phyloP scores from a whole-genome alignment of 2,329 filamentous ascomycete genomes.

The Ophiostoma sp. region DNA sequence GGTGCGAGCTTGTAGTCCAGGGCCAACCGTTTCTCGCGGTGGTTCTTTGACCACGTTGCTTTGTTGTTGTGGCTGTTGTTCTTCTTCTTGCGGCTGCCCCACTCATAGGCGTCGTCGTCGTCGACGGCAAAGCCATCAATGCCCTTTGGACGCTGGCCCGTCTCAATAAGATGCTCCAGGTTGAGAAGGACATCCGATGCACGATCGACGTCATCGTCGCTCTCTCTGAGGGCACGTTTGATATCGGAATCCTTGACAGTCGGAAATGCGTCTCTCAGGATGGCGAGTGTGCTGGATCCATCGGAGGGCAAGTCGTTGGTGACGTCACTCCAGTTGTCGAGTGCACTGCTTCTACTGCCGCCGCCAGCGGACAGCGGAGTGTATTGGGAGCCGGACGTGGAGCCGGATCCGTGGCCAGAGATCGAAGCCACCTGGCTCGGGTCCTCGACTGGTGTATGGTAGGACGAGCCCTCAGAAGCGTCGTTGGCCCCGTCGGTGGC shows the following conservation, averaged over 20 bases:
- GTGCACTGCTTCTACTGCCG: not conserved
- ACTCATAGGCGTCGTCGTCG: conserved; percentile 29
- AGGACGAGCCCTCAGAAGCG: not conserved
- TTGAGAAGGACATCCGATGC: conserved; percentile 82
- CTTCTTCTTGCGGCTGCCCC: not conserved
- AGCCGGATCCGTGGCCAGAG: conserved; percentile 11
- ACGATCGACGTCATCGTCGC: conserved; percentile 63
- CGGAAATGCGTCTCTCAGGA: conserved; percentile 71
- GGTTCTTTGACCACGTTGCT: conserved; percentile 36
- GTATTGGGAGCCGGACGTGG: not conserved
- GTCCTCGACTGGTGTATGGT: conserved; percentile 3
- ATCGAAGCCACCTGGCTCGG: conserved; percentile 18
- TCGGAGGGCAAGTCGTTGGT: conserved; percentile 52
- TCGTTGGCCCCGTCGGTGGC: not conserved
- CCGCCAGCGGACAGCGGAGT: conserved; percentile 25
- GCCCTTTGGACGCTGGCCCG: conserved; percentile 64
- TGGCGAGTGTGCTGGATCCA: conserved; percentile 39
- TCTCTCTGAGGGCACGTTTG: conserved; percentile 65
- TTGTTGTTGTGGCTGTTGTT: conserved; percentile 35
- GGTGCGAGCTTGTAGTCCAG: conserved; percentile 44
- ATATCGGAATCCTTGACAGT: conserved; percentile 67
- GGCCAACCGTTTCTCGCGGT: conserved; percentile 39
- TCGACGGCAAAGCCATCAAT: conserved; percentile 77
- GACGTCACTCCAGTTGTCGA: conserved; percentile 37
- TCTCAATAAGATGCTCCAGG: conserved; percentile 72